phyloP scores from a whole-genome alignment of 805 yeast species.

The Schwanniomyces vanrijiae region DNA sequence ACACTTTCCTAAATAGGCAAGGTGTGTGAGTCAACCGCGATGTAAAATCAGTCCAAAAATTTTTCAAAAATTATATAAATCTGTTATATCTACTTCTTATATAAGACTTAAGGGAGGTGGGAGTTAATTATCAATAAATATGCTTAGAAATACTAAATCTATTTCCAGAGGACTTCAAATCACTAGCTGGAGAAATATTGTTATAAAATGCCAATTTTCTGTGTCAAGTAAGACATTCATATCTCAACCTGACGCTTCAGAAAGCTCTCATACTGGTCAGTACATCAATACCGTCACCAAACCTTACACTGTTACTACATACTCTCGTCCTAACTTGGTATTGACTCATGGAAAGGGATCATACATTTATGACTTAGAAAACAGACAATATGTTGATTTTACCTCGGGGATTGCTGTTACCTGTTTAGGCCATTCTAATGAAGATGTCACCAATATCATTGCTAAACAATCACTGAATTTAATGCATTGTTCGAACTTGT shows the following conservation, averaged over 20 bases:
- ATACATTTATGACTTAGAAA: conserved; percentile 77
- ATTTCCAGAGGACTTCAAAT: background rate
- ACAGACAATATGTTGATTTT: conserved; percentile 80
- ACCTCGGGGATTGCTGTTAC: conserved; percentile 97
- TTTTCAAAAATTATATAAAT: background rate
- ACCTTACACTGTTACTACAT: conserved; percentile 70
- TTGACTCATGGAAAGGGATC: conserved; percentile 81
- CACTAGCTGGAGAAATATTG: background rate
- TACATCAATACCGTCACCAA: conserved; percentile 46
- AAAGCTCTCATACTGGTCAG: conserved; percentile 33
- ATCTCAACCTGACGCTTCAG: conserved; percentile 29
- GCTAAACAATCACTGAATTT: conserved; percentile 69
- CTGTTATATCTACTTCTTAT: too few species aligned
- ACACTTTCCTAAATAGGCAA: background rate
- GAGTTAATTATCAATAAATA: conserved; percentile 1
- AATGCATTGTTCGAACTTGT: conserved; percentile 83
- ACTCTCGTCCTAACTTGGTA: conserved; percentile 75
- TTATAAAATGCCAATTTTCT: conserved; percentile 1
- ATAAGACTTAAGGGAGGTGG: too few species aligned
- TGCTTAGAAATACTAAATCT: conserved; percentile 11
- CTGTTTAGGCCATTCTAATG: conserved; percentile 85
- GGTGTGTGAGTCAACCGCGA: conserved; percentile 33
- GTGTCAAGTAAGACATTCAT: background rate
- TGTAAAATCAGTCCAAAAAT: conserved; percentile 21
- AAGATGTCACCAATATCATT: conserved; percentile 68